Percentiles rank a stretch among this genome's conserved stretches.
phyloP scores from a whole-genome alignment of 345 rosid genomes.

The Salix arbutifolia region DNA sequence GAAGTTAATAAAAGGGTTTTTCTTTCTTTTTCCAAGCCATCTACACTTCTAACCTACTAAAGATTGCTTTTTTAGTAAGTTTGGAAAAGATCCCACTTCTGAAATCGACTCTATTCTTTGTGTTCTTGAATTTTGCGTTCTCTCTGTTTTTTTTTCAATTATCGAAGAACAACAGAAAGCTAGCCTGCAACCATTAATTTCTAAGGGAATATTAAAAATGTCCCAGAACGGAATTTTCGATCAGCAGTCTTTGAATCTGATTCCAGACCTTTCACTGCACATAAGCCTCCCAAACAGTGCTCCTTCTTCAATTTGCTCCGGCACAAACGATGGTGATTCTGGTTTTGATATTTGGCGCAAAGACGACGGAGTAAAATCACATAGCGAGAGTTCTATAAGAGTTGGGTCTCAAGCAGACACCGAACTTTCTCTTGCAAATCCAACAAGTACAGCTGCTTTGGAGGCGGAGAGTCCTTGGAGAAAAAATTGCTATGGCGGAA shows the following conservation, averaged over 20 bases:
- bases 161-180: background rate
- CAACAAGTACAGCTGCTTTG: slow-evolving; percentile 1
- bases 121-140: background rate
- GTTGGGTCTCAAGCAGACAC: slow-evolving; percentile 21
- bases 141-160: background rate
- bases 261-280: slow-evolving; percentile 59
- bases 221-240: slow-evolving; percentile 17
- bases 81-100: background rate
- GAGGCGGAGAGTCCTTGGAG: slow-evolving; percentile 25
- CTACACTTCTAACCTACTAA: background rate
- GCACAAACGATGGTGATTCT: slow-evolving; percentile 17
- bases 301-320: slow-evolving; percentile 29
- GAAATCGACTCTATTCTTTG: background rate
- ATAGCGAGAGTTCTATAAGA: slow-evolving; percentile 30
- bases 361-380: slow-evolving; percentile 20
- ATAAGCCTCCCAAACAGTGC: slow-evolving; percentile 49
- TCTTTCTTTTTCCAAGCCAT: background rate
- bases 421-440: slow-evolving; percentile 40
- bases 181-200: background rate
- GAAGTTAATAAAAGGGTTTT: background rate
- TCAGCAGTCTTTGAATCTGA: slow-evolving; percentile 26
- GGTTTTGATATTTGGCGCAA: slow-evolving; percentile 29
- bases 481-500: background rate
- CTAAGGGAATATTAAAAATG: slow-evolving; percentile 18
- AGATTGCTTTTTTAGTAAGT: background rate